These are phyloP conservation scores for Jamesozyma hellenica DNA, from an alignment of 805 yeast genomes.

Conservation along the genomic window DNA sequence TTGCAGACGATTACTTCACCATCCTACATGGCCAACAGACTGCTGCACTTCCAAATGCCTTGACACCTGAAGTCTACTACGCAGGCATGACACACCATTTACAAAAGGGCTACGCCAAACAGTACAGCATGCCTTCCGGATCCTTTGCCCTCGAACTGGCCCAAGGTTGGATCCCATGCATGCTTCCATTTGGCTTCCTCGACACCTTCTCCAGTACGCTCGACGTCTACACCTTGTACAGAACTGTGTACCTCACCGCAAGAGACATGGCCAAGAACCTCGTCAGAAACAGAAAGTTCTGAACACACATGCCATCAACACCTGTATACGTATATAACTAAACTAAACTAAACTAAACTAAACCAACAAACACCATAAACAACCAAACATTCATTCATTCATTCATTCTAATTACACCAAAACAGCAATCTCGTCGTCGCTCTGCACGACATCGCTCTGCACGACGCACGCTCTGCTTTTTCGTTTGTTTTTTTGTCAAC, in stretches of 20 bases:
- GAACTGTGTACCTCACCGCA: constrained; percentile 68
- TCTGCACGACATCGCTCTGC: no score
- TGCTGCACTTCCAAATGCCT: constrained; percentile 60
- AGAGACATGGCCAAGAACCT: constrained; percentile 66
- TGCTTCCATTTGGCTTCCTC: constrained; percentile 92
- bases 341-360: no score
- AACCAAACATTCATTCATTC: not conserved
- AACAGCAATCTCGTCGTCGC: no score
- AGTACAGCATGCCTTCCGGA: constrained; percentile 75
- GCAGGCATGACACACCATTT: constrained; percentile 88
- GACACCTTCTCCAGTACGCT: constrained; percentile 73
- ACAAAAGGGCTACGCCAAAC: constrained; percentile 63
- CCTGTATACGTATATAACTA: no score
- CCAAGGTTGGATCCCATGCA: constrained; percentile 97
- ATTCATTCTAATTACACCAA: not conserved
- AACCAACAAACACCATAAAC: no score
- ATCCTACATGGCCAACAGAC: constrained; percentile 70
- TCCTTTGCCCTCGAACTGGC: constrained; percentile 89
- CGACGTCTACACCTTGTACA: constrained; percentile 57
- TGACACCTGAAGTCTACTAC: constrained; percentile 55
- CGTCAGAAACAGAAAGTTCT: constrained; percentile 57
- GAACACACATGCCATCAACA: constrained; percentile 1
- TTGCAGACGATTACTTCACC: constrained; percentile 95
- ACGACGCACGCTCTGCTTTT: no score
- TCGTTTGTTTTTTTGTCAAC: no score